Evolutionary conservation across 1,284 basidiomycete species (phyloP).

Genomic region (Irpex lacteus): DNA sequence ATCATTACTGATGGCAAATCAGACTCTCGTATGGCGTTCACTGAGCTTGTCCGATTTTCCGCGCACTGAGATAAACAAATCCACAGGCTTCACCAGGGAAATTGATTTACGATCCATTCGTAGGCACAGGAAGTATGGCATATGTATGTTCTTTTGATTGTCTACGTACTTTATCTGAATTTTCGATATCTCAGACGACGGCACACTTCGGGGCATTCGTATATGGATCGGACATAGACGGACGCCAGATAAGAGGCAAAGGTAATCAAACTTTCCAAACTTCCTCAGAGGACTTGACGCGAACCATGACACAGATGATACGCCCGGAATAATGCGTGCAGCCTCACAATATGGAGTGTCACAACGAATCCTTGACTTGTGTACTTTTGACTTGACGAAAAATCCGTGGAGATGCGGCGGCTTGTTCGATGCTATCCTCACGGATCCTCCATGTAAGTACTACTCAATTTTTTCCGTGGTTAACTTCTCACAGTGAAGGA

Average conservation of each 20-base stretch:
- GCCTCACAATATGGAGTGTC: slow-evolving; percentile 85
- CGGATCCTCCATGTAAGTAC: slow-evolving; percentile 85
- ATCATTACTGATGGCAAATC: slow-evolving; percentile 94
- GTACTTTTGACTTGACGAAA: slow-evolving; percentile 88
- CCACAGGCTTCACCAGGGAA: slow-evolving; percentile 81
- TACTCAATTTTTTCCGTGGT: not conserved
- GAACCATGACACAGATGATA: slow-evolving; percentile 32
- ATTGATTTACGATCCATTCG: slow-evolving; percentile 94
- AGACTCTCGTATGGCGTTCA: slow-evolving; percentile 65
- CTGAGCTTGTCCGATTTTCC: not conserved
- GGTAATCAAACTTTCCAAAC: slow-evolving; percentile 33
- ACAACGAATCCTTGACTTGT: slow-evolving; percentile 77
- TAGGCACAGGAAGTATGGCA: slow-evolving; percentile 95
- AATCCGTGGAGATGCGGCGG: slow-evolving; percentile 88
- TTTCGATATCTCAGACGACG: slow-evolving; percentile 50
- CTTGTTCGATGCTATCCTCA: slow-evolving; percentile 92
- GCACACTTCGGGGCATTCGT: slow-evolving; percentile 88
- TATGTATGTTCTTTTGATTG: slow-evolving; percentile 52
- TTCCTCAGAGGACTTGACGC: slow-evolving; percentile 10
- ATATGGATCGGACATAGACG: slow-evolving; percentile 96
- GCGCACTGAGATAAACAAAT: slow-evolving; percentile 3
- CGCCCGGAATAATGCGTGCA: slow-evolving; percentile 74
- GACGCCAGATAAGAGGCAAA: slow-evolving; percentile 95
- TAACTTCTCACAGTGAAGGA: not conserved
- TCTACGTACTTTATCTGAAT: not conserved